Base-by-base conservation (phyloP, 192 early-diverging fungal genomes). In the Entophlyctis luteolus region DNA sequence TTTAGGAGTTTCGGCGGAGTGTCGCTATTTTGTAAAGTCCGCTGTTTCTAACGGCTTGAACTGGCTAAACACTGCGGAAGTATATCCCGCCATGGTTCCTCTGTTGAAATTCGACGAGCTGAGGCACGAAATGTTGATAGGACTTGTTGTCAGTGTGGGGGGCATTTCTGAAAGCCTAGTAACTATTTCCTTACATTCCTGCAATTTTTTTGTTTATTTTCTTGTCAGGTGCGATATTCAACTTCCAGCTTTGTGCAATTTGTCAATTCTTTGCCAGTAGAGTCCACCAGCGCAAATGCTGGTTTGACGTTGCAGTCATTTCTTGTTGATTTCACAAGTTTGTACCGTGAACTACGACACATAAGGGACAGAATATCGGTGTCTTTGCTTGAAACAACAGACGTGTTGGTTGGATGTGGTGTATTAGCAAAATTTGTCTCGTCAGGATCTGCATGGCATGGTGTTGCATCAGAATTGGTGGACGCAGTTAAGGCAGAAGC, bases 151-250 rank as follows among this genome's bases (percentile, higher is more conserved):
- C n/a, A 85, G 84, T 67, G 86, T 90, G 27, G 93, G 93, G 25
- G 90, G 90, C 20, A 70, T 91, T 27, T 86, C 88, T 0, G 92
- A 94, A 72, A 84, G 88, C 6, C 58, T 93, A 58, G 89, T 89
- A 73, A 73, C 81, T 72, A 2, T 4, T 31, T 4, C 45, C 22
- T 22, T 47, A n/a, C 22, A 2, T 1, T 47, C 18, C 18, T 6
- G 20, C 27, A 28, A 14, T 35, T 28, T 20, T 47, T 18, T 32
- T 20, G 45, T 22, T 66, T 67, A 20, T 31, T 27, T 62, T 12
- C 16, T 18, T 46, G 6, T 16, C 50, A 89, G 88, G 81, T 90
- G 14, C 81, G 89, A 1, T 77, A 84, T 53, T 83, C 90, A 14
- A 90, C 88, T 60, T 55, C 75, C 1, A 82, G 77, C 48, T 74